These are phyloP conservation scores for Carpinus fangiana DNA, from an alignment of 306 rosid genomes.

Conservation along the genomic window DNA sequence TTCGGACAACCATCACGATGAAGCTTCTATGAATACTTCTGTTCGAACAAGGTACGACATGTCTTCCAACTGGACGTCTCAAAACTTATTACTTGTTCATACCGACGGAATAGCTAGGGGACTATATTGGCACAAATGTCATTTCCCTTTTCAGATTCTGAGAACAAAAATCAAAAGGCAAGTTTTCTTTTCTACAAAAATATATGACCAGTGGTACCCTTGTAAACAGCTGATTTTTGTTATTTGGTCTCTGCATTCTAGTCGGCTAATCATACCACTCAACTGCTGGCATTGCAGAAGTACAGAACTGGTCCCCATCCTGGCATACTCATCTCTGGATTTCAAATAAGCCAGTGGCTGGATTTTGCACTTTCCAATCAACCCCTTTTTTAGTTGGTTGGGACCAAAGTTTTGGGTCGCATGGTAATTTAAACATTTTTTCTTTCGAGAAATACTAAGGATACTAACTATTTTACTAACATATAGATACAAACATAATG, in stretches of 20 bases:
- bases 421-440: background rate
- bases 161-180: background rate
- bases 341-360: background rate
- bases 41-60: no score
- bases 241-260: background rate
- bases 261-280: background rate
- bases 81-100: no score
- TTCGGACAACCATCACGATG: no score
- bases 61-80: no score
- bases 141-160: background rate
- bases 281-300: background rate
- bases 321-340: background rate
- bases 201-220: background rate
- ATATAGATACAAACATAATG: no score
- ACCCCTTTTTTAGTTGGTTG: background rate
- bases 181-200: background rate
- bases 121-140: no score
- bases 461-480: no score
- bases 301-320: background rate
- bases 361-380: background rate
- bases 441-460: no score
- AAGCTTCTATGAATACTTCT: no score
- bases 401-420: background rate
- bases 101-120: no score
- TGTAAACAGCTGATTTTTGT: background rate